Evolutionary conservation across 1,284 basidiomycete genomes (phyloP).

Genomic region (Naganishia sp.): DNA sequence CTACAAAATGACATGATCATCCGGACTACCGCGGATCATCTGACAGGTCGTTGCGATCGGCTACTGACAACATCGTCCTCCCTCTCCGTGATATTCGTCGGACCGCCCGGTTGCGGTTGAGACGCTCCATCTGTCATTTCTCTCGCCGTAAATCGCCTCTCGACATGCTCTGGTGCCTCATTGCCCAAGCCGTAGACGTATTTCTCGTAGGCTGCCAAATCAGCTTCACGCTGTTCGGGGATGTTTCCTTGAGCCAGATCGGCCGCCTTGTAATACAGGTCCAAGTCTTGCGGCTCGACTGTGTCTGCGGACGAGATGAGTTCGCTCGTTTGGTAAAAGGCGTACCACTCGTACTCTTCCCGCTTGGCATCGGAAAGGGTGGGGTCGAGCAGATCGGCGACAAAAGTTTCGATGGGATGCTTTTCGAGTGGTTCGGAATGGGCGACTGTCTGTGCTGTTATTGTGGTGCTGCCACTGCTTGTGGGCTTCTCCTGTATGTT

Average conservation of each 20-base stretch:
- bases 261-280: conserved; percentile 51
- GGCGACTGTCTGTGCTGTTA: not conserved
- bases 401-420: conserved; percentile 63
- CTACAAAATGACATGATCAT: too few relatives aligned
- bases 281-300: conserved; percentile 54
- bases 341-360: conserved; percentile 75
- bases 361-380: conserved; percentile 66
- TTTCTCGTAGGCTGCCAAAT: conserved; percentile 22
- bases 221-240: conserved; percentile 18
- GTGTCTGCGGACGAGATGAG: conserved; percentile 44
- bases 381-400: conserved; percentile 65
- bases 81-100: too few relatives aligned
- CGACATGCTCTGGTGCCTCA: not conserved
- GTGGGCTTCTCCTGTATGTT: conserved; percentile 41
- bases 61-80: conserved; percentile 15
- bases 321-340: conserved; percentile 52
- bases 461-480: not conserved
- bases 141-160: conserved; percentile 1
- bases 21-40: too few relatives aligned
- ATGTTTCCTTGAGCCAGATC: conserved; percentile 45
- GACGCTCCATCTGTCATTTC: not conserved
- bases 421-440: conserved; percentile 4
- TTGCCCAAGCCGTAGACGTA: conserved; percentile 11
- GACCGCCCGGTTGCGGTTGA: not conserved
- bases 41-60: not conserved